These are phyloP conservation scores for Penstemon barbatus DNA, from an alignment of 257 asterid species.

Conservation along the genomic window DNA sequence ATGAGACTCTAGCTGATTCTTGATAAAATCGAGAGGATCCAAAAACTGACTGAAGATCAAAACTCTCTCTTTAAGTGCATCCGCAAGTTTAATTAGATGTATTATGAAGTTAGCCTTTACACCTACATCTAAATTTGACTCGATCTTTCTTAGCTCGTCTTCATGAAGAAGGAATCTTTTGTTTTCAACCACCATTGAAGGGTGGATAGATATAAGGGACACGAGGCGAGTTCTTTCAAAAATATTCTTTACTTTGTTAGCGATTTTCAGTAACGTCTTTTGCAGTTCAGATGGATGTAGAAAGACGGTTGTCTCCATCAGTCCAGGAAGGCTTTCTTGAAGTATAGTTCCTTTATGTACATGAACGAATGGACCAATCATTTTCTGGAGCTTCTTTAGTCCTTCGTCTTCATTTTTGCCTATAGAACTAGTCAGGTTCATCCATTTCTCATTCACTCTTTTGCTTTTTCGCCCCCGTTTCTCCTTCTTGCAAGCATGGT, in stretches of 20 bases:
- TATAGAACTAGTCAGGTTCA: conserved; percentile 35
- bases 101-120: conserved; percentile 56
- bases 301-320: conserved; percentile 51
- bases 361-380: conserved; percentile 68
- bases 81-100: conserved; percentile 46
- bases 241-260: neutral
- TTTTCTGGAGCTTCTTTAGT: conserved; percentile 37
- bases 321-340: conserved; percentile 55
- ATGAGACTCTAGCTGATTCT: conserved; percentile 28
- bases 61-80: conserved; percentile 53
- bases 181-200: conserved; percentile 37
- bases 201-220: conserved; percentile 70
- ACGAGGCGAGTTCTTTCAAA: conserved; percentile 37
- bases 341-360: conserved; percentile 65
- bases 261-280: conserved; percentile 35
- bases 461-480: conserved; percentile 6
- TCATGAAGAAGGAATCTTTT: conserved; percentile 8
- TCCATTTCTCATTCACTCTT: conserved; percentile 35
- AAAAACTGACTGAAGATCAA: conserved; percentile 60
- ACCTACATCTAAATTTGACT: conserved; percentile 39
- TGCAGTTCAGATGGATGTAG: conserved; percentile 57
- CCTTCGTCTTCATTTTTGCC: conserved; percentile 27
- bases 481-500: neutral
- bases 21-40: conserved; percentile 40
- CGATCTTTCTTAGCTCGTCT: conserved; percentile 28